Evolutionary conservation across 805 yeast species (phyloP).

Genomic region (Danielozyma ontarioensis): DNA sequence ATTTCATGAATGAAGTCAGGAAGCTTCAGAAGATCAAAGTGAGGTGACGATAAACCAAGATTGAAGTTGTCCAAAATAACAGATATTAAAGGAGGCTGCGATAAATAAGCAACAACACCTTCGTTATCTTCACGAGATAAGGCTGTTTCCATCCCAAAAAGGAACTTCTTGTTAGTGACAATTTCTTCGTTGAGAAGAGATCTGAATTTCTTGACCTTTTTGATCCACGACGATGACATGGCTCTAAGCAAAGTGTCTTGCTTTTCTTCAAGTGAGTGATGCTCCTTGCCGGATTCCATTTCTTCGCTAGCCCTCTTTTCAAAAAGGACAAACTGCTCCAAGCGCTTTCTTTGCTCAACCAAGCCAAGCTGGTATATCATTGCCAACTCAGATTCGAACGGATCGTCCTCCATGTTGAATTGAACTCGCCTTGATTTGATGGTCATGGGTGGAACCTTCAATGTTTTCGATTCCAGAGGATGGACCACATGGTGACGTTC

Average conservation of each 20-base stretch:
- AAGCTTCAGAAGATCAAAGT: conserved; percentile 32
- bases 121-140: conserved; percentile 14
- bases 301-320: conserved; percentile 7
- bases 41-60: conserved; percentile 19
- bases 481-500: conserved; percentile 15
- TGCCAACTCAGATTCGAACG: conserved; percentile 35
- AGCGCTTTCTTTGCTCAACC: conserved; percentile 34
- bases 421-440: conserved; percentile 21
- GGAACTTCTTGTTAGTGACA: conserved; percentile 20
- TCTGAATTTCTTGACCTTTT: conserved; percentile 49
- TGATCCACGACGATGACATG: conserved; percentile 67
- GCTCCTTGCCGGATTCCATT: neutral
- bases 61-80: conserved; percentile 23
- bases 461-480: conserved; percentile 26
- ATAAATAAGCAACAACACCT: conserved; percentile 24
- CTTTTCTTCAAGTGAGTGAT: conserved; percentile 3
- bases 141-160: conserved; percentile 31
- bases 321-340: conserved; percentile 24
- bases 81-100: conserved; percentile 30
- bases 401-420: conserved; percentile 40
- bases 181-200: conserved; percentile 31
- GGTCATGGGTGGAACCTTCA: conserved; percentile 23
- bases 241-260: conserved; percentile 36
- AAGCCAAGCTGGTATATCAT: conserved; percentile 40
- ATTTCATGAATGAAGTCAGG: conserved; percentile 60